Evolutionary conservation across 805 yeast genomes (phyloP), one percentile per base, ranked within the genome.

Genomic region (Geotrichum ghanense): DNA sequence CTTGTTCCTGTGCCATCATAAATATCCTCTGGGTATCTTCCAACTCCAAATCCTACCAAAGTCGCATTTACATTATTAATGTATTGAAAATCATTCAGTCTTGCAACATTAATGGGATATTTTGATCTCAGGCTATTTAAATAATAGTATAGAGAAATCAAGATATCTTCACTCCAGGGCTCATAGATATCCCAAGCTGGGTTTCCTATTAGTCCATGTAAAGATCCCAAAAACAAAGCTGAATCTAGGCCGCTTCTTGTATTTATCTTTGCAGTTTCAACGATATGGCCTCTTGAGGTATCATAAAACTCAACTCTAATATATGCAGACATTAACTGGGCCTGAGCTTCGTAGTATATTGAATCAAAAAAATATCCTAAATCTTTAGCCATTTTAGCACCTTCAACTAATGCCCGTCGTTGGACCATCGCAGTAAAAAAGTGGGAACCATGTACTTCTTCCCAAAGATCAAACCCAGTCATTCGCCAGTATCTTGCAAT

Each of bases 21-120:
- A 7, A 81, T 61, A 64, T 89, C 97, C 58, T 89, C 97, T 0
- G 97, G 95, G 58, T 89, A 89, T 58, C 97, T 72, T 2, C 97
- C 97, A 45, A 89, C 64, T 0, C 83, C 95, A 44, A 81, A 79
- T 2, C 83, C 83, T 2, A 63, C 56, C 34, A 43, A 22, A 16
- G 45, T 47, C 17, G 41, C 31, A 23, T 45, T 45, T 49, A 44
- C 37, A 6, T 51, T 49, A 21, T 49, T 23, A 10, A 24, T 25
- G 3, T 50, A 23, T 16, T 48, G 54, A 21, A 46, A 45, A 16
- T 25, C 42, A 4, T 24, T 17, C 10, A 56, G 45, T 12, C 60
- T 45, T 19, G 43, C 50, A 7, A 39, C 17, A 63, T 90, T 90
- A 35, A 90, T 74, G 3, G 95, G 95, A 58, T 83, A 89, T 46